Conservation (phyloP, 2,329 filamentous ascomycete species). For the Ambrosiella cleistominuta region DNA sequence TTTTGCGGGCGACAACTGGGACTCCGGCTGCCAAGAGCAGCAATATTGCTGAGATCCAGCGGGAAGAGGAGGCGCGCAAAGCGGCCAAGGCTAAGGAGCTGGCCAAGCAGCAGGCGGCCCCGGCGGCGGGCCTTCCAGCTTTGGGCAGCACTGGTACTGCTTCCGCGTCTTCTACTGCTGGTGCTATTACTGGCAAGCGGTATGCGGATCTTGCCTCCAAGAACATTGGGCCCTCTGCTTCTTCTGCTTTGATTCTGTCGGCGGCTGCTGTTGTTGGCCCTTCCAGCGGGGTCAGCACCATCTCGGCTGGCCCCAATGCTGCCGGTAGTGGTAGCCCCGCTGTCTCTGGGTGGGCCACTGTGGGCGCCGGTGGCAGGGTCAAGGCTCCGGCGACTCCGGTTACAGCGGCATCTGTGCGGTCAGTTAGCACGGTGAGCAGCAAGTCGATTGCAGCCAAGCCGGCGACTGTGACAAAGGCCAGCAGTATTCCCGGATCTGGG, state of each 20-base stretch:
- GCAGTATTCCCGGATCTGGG: conserved; percentile 23
- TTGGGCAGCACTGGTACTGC: neutral
- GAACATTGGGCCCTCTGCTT: conserved; percentile 20
- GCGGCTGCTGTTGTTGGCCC: conserved; percentile 20
- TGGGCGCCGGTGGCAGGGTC: conserved; percentile 81
- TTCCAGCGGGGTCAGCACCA: neutral
- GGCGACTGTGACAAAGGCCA: conserved; percentile 34
- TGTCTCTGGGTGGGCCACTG: conserved; percentile 88
- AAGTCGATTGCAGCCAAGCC: conserved; percentile 28
- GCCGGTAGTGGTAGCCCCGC: conserved; percentile 41
- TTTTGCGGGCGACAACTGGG: conserved; percentile 13
- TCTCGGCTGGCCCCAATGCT: conserved; percentile 22
- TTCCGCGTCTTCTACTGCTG: conserved; percentile 20
- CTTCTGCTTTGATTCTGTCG: conserved; percentile 19
- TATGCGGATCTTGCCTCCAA: conserved; percentile 92
- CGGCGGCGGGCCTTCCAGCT: neutral
- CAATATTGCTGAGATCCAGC: conserved; percentile 88
- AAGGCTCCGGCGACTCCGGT: conserved; percentile 40
- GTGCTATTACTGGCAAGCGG: conserved; percentile 51
- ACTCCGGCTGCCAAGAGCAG: conserved; percentile 47
- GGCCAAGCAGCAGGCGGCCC: conserved; percentile 24
- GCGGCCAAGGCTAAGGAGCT: conserved; percentile 41
- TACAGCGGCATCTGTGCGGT: conserved; percentile 18
- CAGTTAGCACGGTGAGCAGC: conserved; percentile 25
- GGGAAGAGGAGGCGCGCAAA: conserved; percentile 85